Evolutionary conservation across 2,329 filamentous ascomycete genomes (phyloP), one percentile per base, ranked within the genome.

Genomic region (Diaporthe batatas): DNA sequence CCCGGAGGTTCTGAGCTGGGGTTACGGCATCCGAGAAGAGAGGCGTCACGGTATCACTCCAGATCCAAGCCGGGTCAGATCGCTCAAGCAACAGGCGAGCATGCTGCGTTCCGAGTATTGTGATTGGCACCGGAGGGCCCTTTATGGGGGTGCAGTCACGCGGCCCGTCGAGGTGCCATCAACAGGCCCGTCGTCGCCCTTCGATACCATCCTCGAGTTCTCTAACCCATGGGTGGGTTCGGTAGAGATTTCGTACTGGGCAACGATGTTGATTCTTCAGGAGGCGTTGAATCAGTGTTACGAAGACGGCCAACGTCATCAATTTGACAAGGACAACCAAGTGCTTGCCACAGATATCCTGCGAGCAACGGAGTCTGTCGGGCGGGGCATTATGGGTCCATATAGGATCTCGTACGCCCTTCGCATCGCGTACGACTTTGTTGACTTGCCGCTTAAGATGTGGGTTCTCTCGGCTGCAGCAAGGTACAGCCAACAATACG

Each of bases 351-450:
- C 75, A 29, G 79, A 79, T 39, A 84, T 85, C 55, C 74, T 83
- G 42, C 79, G 81, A 16, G 83, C 81, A 14, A 74, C 84, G 58
- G 83, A 84, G 76, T 80, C 76, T 14, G 76, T 85, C 6, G 79
- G 80, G n/a, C 70, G 71, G 32, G 83, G 82, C 5, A 76, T 80
- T 14, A 80, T 84, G 79, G 83, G 83, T 3, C 82, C 81, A 47
- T 82, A 82, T 68, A 78, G 83, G 34, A 75, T 84, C 42, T 82
- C 82, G 12, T 83, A 82, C 65, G 76, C 80, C 23, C 75, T 84
- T 54, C 78, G 82, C 29, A 82, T 85, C 29, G 81, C 79, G 55
- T 83, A 83, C 69, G 83, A 84, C 64, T 80, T 85, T 76, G 81
- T 80, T 36, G 80, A 80, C 47, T 73, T 77, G 11, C 75, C 79